Evolutionary conservation across 768 basidiomycete species (phyloP).

Genomic region (Leccinum olivaceopallidum): DNA sequence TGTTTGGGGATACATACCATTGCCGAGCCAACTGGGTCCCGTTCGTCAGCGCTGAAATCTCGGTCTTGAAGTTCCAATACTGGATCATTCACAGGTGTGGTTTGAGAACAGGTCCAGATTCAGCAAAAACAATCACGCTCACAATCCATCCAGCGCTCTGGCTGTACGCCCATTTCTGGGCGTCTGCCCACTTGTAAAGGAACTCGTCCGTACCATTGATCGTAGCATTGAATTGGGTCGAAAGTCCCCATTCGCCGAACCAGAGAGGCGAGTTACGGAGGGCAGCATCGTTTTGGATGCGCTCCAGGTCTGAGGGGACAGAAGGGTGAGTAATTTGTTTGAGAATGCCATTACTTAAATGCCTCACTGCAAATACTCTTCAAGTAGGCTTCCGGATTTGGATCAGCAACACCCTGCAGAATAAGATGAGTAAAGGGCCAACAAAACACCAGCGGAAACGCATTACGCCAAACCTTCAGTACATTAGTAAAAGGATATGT

Average conservation of each 20-base stretch:
- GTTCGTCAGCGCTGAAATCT: not conserved
- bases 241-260: constrained; percentile 63
- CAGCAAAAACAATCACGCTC: constrained; percentile 25
- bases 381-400: constrained; percentile 66
- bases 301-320: constrained; percentile 52
- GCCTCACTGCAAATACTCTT: constrained; percentile 66
- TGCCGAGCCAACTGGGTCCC: not conserved
- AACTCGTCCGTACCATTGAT: constrained; percentile 61
- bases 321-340: not conserved
- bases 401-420: constrained; percentile 64
- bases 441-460: not conserved
- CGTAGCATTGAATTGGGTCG: constrained; percentile 65
- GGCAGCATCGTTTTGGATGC: constrained; percentile 49
- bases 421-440: constrained; percentile 2
- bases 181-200: constrained; percentile 69
- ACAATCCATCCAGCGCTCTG: constrained; percentile 68
- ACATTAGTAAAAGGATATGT: constrained; percentile 8
- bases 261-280: constrained; percentile 48
- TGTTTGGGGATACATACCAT: not conserved
- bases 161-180: constrained; percentile 67
- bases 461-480: constrained; percentile 57
- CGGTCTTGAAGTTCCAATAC: not conserved
- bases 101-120: not conserved
- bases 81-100: not conserved
- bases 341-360: not conserved